Conservation (phyloP, 2,329 filamentous ascomycete genomes). For the Cordyceps pruinosa region DNA sequence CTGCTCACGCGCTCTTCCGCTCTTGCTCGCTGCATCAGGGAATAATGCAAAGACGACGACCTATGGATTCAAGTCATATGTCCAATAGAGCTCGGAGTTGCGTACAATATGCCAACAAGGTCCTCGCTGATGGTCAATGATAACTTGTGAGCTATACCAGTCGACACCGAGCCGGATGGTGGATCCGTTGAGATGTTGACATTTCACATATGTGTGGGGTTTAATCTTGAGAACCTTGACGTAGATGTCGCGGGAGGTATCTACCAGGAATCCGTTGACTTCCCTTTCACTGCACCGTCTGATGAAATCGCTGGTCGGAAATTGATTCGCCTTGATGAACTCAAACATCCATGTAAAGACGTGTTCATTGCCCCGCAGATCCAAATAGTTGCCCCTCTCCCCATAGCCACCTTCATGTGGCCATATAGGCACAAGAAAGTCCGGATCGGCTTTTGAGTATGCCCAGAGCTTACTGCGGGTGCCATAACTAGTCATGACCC, state of each 20-base stretch:
- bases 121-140: too few species aligned
- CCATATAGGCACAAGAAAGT: background rate
- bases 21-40: too few species aligned
- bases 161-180: background rate
- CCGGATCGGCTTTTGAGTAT: background rate
- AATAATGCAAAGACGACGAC: too few species aligned
- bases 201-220: background rate
- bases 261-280: background rate
- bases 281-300: background rate
- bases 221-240: background rate
- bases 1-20: too few species aligned
- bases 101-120: too few species aligned
- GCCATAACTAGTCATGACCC: background rate
- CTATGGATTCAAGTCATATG: too few species aligned
- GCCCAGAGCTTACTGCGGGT: background rate
- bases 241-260: background rate
- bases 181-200: background rate
- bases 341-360: background rate
- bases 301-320: background rate
- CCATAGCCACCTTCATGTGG: background rate
- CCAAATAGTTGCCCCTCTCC: background rate
- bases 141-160: background rate
- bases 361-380: background rate
- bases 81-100: too few species aligned
- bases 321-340: background rate